Evolutionary conservation across 441 rosid species (phyloP).

Genomic region (Adansonia rubrostipa): DNA sequence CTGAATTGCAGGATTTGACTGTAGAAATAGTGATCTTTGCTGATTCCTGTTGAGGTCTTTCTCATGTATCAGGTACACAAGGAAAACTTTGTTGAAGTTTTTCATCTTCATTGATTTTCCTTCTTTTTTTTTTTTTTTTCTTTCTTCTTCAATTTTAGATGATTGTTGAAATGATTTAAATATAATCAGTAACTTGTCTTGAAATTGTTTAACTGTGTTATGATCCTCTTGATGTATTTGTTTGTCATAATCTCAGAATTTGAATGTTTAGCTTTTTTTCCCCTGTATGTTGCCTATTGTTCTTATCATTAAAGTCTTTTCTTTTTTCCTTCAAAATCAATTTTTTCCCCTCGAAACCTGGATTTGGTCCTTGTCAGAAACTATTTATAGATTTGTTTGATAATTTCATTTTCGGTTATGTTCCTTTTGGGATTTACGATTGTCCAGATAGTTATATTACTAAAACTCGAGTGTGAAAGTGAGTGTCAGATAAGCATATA

Average conservation of each 20-base stretch:
- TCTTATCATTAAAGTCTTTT: not conserved
- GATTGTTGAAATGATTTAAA: not conserved
- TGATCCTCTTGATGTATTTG: slow-evolving; percentile 21
- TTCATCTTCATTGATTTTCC: not conserved
- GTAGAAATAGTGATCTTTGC: slow-evolving; percentile 25
- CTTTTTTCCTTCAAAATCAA: not conserved
- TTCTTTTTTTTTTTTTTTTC: not conserved
- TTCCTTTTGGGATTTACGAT: slow-evolving; percentile 6
- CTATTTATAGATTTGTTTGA: slow-evolving; percentile 1
- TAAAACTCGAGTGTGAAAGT: no score
- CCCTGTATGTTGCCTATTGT: not conserved
- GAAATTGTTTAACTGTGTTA: not conserved
- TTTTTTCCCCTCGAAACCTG: not conserved
- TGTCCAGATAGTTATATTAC: not conserved
- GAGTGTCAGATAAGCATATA: no score
- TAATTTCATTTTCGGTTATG: slow-evolving; percentile 11
- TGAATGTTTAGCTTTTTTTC: not conserved
- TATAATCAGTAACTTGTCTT: not conserved
- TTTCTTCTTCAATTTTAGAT: not conserved
- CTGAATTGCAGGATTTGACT: slow-evolving; percentile 39
- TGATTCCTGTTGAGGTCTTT: slow-evolving; percentile 26
- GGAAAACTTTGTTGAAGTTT: not conserved
- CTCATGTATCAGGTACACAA: slow-evolving; percentile 39
- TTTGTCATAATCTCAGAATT: slow-evolving; percentile 7
- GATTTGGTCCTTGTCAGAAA: slow-evolving; percentile 17